Base-by-base conservation (phyloP, 2,329 filamentous ascomycete species). In the Penicillium brevicompactum region DNA sequence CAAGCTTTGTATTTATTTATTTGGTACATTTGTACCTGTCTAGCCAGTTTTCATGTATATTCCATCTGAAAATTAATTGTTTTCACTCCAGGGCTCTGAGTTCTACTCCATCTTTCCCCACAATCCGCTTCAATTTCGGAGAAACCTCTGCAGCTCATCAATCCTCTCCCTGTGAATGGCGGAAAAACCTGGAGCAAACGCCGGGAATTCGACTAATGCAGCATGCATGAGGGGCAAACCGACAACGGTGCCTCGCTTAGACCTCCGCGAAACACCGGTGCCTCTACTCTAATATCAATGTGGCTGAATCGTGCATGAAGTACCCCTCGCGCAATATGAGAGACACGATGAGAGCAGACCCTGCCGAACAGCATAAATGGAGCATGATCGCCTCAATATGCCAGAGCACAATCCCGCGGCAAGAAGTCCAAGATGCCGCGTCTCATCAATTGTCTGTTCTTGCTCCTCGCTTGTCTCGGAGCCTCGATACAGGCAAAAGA, bases 391-490 rank as follows among this genome's bases (percentile, higher is more conserved):
- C 22, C 30, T 10, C 9, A 24, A 38, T 49, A 14, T 10, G 4
- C 16, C 41, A 27, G 7, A 30, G 38, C 40, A 14, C 16, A 13
- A 24, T 22, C 14, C 32, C 11, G 46, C 40, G 51, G 46, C 16
- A 41, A 32, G 50, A 41, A 32, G 50, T 30, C 44, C 30, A 53
- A 34, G 9, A 37, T 59, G 32, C 22, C 52, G 40, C 57, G 57
- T 34, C 46, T 60, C 2, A 31, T 62, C 21, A 50, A 49, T 21
- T 41, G 51, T 7, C 16, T 63, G 24, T 52, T 57, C 30, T 48
- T 59, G 1, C 24, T 59, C 14, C 22, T 59, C 11, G 57, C 58
- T n/a, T 52, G 59, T 24, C 53, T 64, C 0, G 43, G 52, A 18
- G 27, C 46, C 3, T 47, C 55, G 6, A 41, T 45, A 7, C 22